Base-by-base conservation (phyloP, 176 grass and related monocot species). In the Triticum timopheevii region DNA sequence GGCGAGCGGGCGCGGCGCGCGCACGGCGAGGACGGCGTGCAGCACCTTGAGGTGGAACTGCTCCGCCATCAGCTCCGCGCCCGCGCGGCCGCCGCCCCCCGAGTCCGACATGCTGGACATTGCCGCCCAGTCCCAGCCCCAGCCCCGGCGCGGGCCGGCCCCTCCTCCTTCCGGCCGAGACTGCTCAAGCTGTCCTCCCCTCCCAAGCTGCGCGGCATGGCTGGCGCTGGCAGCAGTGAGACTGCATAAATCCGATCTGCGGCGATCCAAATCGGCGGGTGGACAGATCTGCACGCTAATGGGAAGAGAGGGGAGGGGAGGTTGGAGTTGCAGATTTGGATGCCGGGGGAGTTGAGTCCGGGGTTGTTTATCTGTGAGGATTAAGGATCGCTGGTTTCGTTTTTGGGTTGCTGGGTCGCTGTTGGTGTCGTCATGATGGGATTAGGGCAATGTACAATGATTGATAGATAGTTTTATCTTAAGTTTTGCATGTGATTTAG, bases 31-130 rank as follows among this genome's bases (percentile, higher is more conserved):
- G 63, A 96, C 78, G 66, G 91, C 94, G 82, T 98, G 94, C 76
- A 98, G 90, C 73, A 88, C 77, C 85, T 98, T 98, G 70, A 92
- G 91, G 80, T 88, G 90, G 90, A 98, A 98, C 64, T 91, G 92
- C 77, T 88, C 61, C 24, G 91, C 82, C 90, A 98, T 98, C 86
- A 96, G 92, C 84, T 95, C 96, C 68, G 75, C 91, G 38, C 80
- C 64, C 31, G 80, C 83, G 65, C 90, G 90, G 56, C 82, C 93
- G 30, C 77, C 77, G 19, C 77, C 78, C 69, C 47, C 86, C 2
- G 95, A 89, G 83, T 98, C 95, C 28, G 93, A 80, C 69, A 91
- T 82, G 28, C 77, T 58, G 78, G 92, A 90, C 90, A 95, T 93
- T 80, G 86, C 25, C 31, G 63, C 49, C 59, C 45, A 13, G 44